Conservation (phyloP, 352 stramenopile genomes). For the Globisporangium megalacanthum region DNA sequence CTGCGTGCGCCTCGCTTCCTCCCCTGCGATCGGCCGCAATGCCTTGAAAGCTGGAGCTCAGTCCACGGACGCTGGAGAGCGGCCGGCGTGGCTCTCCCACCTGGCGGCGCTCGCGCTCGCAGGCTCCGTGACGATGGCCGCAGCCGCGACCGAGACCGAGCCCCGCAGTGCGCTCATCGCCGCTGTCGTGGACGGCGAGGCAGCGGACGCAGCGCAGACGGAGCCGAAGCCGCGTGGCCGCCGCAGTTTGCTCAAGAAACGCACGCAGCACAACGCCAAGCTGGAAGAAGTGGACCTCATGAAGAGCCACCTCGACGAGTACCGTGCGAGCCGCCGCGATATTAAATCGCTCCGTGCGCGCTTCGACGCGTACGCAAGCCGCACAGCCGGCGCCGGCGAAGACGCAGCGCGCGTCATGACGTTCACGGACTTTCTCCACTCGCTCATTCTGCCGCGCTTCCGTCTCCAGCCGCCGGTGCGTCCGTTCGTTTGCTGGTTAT, state of each 20-base stretch:
- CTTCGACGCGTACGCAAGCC: slow-evolving; percentile 60
- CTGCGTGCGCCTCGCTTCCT: neutral
- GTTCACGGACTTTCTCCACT: slow-evolving; percentile 81
- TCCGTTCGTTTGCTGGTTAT: neutral
- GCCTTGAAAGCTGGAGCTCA: neutral
- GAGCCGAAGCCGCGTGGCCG: slow-evolving; percentile 20
- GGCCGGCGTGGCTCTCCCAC: neutral
- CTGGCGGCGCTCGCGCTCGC: slow-evolving; percentile 9
- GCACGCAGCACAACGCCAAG: slow-evolving; percentile 53
- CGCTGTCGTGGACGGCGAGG: slow-evolving; percentile 9
- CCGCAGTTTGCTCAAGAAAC: slow-evolving; percentile 52
- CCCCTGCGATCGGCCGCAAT: neutral
- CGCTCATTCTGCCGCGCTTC: slow-evolving; percentile 67
- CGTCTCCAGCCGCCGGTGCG: slow-evolving; percentile 38
- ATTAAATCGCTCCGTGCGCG: slow-evolving; percentile 38
- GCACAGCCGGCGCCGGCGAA: slow-evolving; percentile 24
- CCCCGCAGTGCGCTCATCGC: slow-evolving; percentile 9
- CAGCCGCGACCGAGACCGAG: slow-evolving; percentile 3
- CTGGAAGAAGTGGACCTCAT: slow-evolving; percentile 57
- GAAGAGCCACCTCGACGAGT: slow-evolving; percentile 67
- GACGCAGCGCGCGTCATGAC: slow-evolving; percentile 46
- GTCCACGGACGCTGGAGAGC: neutral
- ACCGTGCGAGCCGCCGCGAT: slow-evolving; percentile 28
- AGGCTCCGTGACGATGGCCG: neutral
- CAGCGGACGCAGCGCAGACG: slow-evolving; percentile 4